Evolutionary conservation across 768 basidiomycete species (phyloP), one percentile per base, ranked within the genome.

Genomic region (Cystobasidium ongulense): DNA sequence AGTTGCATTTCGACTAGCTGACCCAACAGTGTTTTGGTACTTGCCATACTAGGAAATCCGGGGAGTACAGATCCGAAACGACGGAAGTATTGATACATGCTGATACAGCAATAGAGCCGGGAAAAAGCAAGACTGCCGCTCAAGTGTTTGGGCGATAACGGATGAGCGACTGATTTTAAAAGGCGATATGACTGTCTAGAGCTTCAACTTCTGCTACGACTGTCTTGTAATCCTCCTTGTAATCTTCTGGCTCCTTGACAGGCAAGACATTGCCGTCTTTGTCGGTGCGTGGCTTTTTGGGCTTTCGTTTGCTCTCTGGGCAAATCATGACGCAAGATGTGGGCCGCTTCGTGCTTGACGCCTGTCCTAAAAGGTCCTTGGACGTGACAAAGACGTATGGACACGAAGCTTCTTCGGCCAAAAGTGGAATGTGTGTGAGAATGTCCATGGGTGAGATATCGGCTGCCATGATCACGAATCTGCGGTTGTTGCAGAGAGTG

Each of bases 361-460:
- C 91, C 77, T 90, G 88, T 0, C 96, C 96, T 33, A 99, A 88
- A 80, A 95, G 92, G 82, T 98, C 96, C 80, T 95, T 96, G 1
- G 90, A 93, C 1, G 88, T 79, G 17, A 94, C 90, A 80, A 92
- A 94, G 62, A 93, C 85, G 79, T 93, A 95, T 0, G 92, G 92
- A 80, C 92, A 88, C 41, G 88, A 85, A 11, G 92, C 89, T 81
- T 99, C 96, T 83, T 99, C 96, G 59, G 91, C 89, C 80, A 99
- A 84, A 11, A 97, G 84, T 4, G 96, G 96, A 63, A 99, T 85
- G 83, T 98, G 96, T 38, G 94, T 94, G 78, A 98, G 93, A 77
- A 99, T 96, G 83, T 99, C 96, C 79, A 98, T 89, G 13, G 96
- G 96, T 75, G 91, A 95, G 81, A 98, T 98, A 82, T 98, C 95